phyloP scores from a whole-genome alignment of 2,329 filamentous ascomycete genomes.

The Didymella sp. region DNA sequence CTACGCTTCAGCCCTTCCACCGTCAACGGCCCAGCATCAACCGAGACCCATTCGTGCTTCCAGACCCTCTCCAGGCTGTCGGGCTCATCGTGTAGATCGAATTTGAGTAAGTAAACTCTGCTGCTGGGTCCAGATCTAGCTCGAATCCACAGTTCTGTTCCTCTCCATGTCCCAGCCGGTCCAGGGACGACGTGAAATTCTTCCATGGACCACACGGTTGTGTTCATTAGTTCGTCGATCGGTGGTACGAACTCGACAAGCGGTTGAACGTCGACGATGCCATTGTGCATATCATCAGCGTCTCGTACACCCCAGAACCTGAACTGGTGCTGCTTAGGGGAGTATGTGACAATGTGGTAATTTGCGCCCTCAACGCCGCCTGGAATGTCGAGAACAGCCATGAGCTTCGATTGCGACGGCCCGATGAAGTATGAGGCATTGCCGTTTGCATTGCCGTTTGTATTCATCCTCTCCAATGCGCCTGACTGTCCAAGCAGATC shows the following conservation, averaged over 20 bases:
- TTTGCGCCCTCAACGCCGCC: conserved; percentile 56
- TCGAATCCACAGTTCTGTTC: conserved; percentile 56
- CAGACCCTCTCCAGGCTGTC: conserved; percentile 72
- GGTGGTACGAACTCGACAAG: conserved; percentile 69
- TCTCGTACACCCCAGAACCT: conserved; percentile 87
- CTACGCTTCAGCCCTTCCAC: conserved; percentile 50
- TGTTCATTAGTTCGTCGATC: conserved; percentile 58
- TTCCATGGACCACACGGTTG: conserved; percentile 60
- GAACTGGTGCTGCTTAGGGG: conserved; percentile 87
- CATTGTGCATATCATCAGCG: conserved; percentile 62
- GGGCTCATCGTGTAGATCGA: conserved; percentile 70
- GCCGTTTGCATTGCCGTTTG: conserved; percentile 30
- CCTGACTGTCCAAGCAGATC: conserved; percentile 73
- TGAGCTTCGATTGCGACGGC: conserved; percentile 76
- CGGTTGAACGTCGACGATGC: conserved; percentile 75
- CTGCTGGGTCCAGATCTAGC: conserved; percentile 64
- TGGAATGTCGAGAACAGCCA: conserved; percentile 71
- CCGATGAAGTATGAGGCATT: conserved; percentile 76
- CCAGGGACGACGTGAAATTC: conserved; percentile 54
- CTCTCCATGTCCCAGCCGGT: conserved; percentile 46
- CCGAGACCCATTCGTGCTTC: conserved; percentile 60
- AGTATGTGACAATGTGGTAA: conserved; percentile 80
- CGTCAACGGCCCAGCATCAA: conserved; percentile 53
- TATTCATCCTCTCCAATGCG: conserved; percentile 67
- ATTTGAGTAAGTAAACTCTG: conserved; percentile 74